Conservation (phyloP, 257 asterid genomes). For the Solanum chiquidenum region DNA sequence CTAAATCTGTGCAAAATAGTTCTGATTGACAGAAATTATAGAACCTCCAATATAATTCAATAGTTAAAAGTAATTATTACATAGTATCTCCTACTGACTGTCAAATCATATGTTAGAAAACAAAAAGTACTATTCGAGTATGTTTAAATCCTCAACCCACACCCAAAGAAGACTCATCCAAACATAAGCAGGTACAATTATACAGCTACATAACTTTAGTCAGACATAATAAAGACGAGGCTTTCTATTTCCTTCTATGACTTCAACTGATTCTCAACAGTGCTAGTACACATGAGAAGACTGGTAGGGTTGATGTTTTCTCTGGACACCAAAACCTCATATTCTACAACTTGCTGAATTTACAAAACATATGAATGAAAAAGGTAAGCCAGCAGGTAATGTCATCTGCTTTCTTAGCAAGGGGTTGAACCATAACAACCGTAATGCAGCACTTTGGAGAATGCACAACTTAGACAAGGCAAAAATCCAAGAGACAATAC, state of each 20-base stretch:
- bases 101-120: background rate
- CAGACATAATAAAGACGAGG: background rate
- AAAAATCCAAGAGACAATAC: background rate
- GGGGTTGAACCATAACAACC: background rate
- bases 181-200: background rate
- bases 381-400: background rate
- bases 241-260: background rate
- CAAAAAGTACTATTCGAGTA: background rate
- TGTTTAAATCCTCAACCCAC: background rate
- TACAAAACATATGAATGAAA: background rate
- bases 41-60: background rate
- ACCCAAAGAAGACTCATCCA: background rate
- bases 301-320: background rate
- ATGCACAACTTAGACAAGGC: background rate
- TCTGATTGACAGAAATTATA: background rate
- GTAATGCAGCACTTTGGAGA: background rate
- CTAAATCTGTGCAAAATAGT: background rate
- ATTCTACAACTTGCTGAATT: background rate
- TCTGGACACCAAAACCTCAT: background rate
- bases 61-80: background rate
- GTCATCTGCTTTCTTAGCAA: background rate
- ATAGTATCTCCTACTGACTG: background rate
- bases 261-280: background rate
- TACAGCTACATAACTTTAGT: background rate
- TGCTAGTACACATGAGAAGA: background rate